Evolutionary conservation across 345 rosid genomes (phyloP).

Genomic region (Citrus hindsii): DNA sequence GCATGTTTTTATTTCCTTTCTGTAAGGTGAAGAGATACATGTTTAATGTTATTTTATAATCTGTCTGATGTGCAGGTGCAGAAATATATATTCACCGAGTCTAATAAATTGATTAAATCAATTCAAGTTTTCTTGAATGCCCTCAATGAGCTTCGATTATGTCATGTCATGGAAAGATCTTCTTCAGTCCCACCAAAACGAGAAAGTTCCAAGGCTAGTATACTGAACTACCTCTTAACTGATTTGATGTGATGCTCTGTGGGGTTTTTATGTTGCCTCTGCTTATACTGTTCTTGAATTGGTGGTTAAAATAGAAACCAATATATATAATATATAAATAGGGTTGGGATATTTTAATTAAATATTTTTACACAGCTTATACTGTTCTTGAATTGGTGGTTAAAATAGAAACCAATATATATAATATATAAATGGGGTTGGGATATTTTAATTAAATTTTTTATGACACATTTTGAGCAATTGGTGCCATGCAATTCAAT

Average conservation of each 20-base stretch:
- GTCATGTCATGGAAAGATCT: constrained; percentile 59
- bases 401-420: no score
- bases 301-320: no score
- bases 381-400: not conserved
- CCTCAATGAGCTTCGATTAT: constrained; percentile 83
- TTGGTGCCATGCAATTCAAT: no score
- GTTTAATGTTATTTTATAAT: not conserved
- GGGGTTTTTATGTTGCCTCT: constrained; percentile 1
- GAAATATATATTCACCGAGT: constrained; percentile 62
- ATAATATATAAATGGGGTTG: no score
- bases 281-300: not conserved
- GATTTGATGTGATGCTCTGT: constrained; percentile 7
- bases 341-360: no score
- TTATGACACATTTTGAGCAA: no score
- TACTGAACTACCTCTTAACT: constrained; percentile 1
- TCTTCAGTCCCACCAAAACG: constrained; percentile 43
- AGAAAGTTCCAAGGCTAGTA: constrained; percentile 59
- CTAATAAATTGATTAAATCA: constrained; percentile 75
- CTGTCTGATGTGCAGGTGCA: constrained; percentile 51
- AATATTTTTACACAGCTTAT: not conserved
- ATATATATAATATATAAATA: no score
- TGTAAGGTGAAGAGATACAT: not conserved
- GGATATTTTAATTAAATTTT: no score
- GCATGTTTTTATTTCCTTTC: not conserved
- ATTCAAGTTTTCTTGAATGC: constrained; percentile 77